Evolutionary conservation across 352 stramenopile species (phyloP).

Genomic region (Phytophthora litchii): DNA sequence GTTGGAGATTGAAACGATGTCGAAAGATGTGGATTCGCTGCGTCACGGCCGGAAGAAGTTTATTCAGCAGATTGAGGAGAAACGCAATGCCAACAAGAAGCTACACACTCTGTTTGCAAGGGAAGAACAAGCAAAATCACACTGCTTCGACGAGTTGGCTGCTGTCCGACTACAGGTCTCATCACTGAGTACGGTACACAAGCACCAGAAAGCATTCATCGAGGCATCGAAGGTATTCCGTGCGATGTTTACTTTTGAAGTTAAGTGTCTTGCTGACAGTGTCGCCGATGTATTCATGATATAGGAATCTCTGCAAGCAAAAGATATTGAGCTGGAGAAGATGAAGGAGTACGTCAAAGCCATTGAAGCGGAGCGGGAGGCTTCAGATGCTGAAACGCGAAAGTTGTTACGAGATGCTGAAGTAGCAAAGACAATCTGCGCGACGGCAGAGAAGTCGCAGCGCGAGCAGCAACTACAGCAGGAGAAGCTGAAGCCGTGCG

Average conservation of each 20-base stretch:
- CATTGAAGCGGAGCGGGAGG: slow-evolving; percentile 60
- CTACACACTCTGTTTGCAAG: slow-evolving; percentile 68
- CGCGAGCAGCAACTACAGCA: slow-evolving; percentile 60
- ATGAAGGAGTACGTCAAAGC: slow-evolving; percentile 70
- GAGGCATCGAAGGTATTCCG: slow-evolving; percentile 63
- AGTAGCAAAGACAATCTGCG: slow-evolving; percentile 69
- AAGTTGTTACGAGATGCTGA: slow-evolving; percentile 65
- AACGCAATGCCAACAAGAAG: slow-evolving; percentile 78
- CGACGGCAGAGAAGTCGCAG: slow-evolving; percentile 52
- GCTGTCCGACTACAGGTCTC: slow-evolving; percentile 73
- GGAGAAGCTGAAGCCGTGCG: slow-evolving; percentile 60
- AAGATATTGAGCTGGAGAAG: slow-evolving; percentile 67
- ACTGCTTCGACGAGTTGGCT: slow-evolving; percentile 81
- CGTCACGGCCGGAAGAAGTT: slow-evolving; percentile 79
- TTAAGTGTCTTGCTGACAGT: slow-evolving; percentile 11
- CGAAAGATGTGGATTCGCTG: slow-evolving; percentile 60
- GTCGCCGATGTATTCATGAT: background rate
- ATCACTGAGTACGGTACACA: slow-evolving; percentile 75
- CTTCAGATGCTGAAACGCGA: slow-evolving; percentile 55
- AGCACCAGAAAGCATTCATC: slow-evolving; percentile 75
- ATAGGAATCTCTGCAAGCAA: slow-evolving; percentile 62
- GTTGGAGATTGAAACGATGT: slow-evolving; percentile 72
- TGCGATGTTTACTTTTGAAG: background rate
- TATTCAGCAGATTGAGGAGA: slow-evolving; percentile 78
- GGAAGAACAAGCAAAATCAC: slow-evolving; percentile 68